These are phyloP conservation scores for Agaricus blazei DNA, from an alignment of 768 basidiomycete species.

Conservation along the genomic window DNA sequence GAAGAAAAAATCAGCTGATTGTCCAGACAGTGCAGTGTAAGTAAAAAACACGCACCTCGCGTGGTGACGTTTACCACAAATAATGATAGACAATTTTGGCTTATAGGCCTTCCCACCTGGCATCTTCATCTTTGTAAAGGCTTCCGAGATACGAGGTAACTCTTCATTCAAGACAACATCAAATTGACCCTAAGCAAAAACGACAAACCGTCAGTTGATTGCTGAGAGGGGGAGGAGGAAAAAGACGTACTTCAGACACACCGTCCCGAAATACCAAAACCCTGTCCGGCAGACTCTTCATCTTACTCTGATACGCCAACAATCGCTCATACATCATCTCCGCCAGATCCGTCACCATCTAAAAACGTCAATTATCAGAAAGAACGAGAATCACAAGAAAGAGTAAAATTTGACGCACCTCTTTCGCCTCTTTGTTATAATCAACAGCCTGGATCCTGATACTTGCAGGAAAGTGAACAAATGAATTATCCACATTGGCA, in stretches of 20 bases:
- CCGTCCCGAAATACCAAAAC: slow-evolving; percentile 77
- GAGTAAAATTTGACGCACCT: slow-evolving; percentile 21
- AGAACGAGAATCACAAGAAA: neutral
- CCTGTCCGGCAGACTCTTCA: slow-evolving; percentile 55
- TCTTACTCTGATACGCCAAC: slow-evolving; percentile 48
- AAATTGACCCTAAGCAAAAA: slow-evolving; percentile 61
- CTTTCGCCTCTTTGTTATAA: slow-evolving; percentile 36
- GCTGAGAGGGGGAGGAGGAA: no score
- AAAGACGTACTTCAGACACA: slow-evolving; percentile 54
- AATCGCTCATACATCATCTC: slow-evolving; percentile 73
- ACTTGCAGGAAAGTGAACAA: slow-evolving; percentile 77
- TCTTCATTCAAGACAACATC: slow-evolving; percentile 55
- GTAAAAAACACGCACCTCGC: slow-evolving; percentile 38
- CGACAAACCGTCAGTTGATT: no score
- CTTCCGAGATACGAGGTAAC: slow-evolving; percentile 53
- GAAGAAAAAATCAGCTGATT: neutral
- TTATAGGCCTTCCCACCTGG: slow-evolving; percentile 40
- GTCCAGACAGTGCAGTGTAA: neutral
- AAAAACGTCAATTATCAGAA: neutral
- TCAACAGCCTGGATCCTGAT: slow-evolving; percentile 48
- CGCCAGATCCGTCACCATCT: slow-evolving; percentile 70
- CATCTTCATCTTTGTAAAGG: slow-evolving; percentile 50
- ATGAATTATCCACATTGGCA: slow-evolving; percentile 62
- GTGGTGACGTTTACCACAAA: slow-evolving; percentile 78
- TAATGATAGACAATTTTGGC: slow-evolving; percentile 64